Base-by-base conservation (phyloP, 208 protist genomes). In the Angomonas deanei region DNA sequence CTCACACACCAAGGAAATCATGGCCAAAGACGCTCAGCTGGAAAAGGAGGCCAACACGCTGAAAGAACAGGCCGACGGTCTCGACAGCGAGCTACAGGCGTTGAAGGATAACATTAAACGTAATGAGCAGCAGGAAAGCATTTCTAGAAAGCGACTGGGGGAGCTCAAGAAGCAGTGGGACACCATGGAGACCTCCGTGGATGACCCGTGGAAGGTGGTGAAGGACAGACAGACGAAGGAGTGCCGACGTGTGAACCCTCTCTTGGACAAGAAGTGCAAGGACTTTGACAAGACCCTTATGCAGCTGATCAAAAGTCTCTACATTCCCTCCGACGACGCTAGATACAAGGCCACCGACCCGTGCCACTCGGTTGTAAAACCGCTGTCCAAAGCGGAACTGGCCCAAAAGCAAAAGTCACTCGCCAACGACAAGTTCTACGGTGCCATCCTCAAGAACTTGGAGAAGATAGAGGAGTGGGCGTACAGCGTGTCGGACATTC, bases 401-500 rank as follows among this genome's bases (percentile, higher is more conserved):
- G 59, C 34, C 2, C 24, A 68, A 15, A 64, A 74, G 66, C 76
- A 70, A 27, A 42, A 61, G 46, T 47, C 64, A 27, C 73, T 92
- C 53, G 57, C 30, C 2, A 61, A 61, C 21, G 62, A 64, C 13
- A 70, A 82, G 38, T 65, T 68, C 19, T 71, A 74, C 21, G 66
- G 76, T 24, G 46, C 62, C 27, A 34, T 97, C 48, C 92, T 87
- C 86, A 67, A 74, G 38, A 68, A 76, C 10, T 56, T 97, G 36
- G 68, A 85, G 34, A 76, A 68, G 47, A 78, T 97, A 28, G 87
- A 95, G 60, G 74, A 80, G 36, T 97, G 92, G 89, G 78, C 82
- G 55, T 95, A 90, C 68, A 84, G 86, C 66, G 84, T 97, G 17
- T 96, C 94, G 68, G 76, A 84, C 26, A 55, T 96, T 13, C 87